These are phyloP conservation scores for Podaxis sp. DNA, from an alignment of 768 basidiomycete genomes.

Conservation along the genomic window DNA sequence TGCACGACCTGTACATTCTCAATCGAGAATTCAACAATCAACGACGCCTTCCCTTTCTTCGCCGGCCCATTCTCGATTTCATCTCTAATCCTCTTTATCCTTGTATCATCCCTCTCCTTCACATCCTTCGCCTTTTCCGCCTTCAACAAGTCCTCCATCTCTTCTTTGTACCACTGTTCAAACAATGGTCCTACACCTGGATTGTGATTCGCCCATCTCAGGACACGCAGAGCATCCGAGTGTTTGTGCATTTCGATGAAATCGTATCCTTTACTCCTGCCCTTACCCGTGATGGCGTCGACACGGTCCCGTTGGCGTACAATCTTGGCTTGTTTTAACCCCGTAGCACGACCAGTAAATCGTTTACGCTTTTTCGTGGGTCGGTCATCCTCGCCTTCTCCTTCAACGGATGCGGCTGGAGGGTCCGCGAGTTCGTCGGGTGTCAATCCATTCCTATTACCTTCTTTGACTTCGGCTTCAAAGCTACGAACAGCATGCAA, in stretches of 20 bases:
- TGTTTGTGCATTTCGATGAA: constrained; percentile 91
- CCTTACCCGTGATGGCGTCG: constrained; percentile 84
- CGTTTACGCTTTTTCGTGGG: constrained; percentile 24
- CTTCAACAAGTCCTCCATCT: constrained; percentile 59
- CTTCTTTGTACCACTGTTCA: constrained; percentile 84
- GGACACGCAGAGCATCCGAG: constrained; percentile 84
- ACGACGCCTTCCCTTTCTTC: constrained; percentile 44
- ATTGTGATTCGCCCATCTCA: constrained; percentile 96
- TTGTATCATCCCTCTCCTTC: constrained; percentile 50
- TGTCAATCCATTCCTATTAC: constrained; percentile 57
- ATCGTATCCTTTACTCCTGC: constrained; percentile 91
- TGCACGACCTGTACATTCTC: constrained; percentile 92
- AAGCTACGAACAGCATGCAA: constrained; percentile 80
- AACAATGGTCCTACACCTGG: constrained; percentile 61
- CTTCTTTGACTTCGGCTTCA: constrained; percentile 71
- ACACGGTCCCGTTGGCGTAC: constrained; percentile 88
- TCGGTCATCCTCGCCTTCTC: constrained; percentile 19
- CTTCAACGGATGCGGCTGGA: constrained; percentile 18
- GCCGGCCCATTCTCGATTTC: constrained; percentile 45
- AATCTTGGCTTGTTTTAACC: constrained; percentile 89
- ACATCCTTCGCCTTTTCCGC: constrained; percentile 62
- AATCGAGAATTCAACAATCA: constrained; percentile 96
- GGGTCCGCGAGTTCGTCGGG: constrained; percentile 69
- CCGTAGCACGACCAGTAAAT: constrained; percentile 27
- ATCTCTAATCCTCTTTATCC: constrained; percentile 56